Evolutionary conservation across 441 rosid species (phyloP), one percentile per base, ranked within the genome.

Genomic region (Erodium texanum): DNA sequence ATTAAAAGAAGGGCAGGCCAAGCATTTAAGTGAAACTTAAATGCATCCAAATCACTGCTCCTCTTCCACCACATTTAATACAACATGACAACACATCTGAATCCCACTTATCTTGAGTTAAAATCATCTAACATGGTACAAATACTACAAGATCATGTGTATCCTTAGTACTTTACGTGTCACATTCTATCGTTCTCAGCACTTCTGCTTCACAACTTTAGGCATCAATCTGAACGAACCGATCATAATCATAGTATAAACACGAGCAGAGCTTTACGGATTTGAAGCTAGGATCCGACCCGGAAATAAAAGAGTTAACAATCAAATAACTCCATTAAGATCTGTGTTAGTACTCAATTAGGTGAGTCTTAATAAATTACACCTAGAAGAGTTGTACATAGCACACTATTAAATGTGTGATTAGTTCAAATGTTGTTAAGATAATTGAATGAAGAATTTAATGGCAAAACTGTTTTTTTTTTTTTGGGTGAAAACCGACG

Each of bases 11-110:
- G 80, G 83, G 78, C 75, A 78, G 79, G 74, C 77, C 77, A 69
- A 66, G 83, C 87, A 84, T 84, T 81, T 65, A 84, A 78, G 78
- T 52, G 71, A 80, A 80, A 65, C 75, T 79, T 83, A 71, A 83
- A 83, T 83, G 87, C 81, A 75, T 66, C 34, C 14, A 69, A 71
- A 70, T 68, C 73, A 69, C n/a, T n/a, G 65, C 45, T 70, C 52
- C 45, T 12, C 45, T 38, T 38, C 45, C n/a, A 7, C 52, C 64
- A 67, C 78, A 71, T 80, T 80, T 71, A 83, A 71, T 71, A 43
- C 70, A 71, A 45, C 78, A 56, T 56, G 24, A 71, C 66, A 19
- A 41, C 67, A 27, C 4, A 66, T 48, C 66, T 20, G 7, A 65
- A 24, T 20, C 27, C 62, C 6, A 56, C 62, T 38, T 38, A 38